Conservation (phyloP, 2,329 filamentous ascomycete genomes). For the Diaporthe helianthi region DNA sequence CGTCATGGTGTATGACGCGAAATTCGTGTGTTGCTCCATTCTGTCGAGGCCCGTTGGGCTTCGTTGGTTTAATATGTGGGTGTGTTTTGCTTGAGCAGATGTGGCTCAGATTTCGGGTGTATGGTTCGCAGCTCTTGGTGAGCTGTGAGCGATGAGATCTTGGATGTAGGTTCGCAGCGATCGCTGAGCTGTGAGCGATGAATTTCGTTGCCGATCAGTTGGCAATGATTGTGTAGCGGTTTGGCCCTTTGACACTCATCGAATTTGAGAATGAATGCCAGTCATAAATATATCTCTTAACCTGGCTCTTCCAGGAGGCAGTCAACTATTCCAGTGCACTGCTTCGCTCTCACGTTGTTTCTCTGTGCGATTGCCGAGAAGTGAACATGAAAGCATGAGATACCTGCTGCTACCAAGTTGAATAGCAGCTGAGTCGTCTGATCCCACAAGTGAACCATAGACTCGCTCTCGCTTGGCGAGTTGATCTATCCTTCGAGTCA, state of each 20-base stretch:
- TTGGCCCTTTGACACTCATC: neutral
- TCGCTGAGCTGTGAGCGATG: no score
- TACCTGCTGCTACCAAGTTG: neutral
- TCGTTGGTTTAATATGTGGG: neutral
- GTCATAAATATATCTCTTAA: slow-evolving; percentile 10
- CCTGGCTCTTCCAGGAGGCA: slow-evolving; percentile 31
- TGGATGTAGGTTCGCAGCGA: neutral
- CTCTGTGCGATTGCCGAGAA: no score
- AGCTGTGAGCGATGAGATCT: neutral
- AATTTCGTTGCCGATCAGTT: neutral
- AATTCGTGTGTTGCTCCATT: neutral
- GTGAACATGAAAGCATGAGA: neutral
- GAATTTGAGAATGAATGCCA: neutral
- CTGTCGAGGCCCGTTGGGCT: neutral
- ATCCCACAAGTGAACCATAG: fast-evolving
- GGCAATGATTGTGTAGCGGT: neutral
- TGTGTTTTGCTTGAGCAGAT: neutral
- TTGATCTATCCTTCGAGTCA: neutral
- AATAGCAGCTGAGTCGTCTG: neutral
- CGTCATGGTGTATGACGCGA: slow-evolving; percentile 10
- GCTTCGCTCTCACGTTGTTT: neutral
- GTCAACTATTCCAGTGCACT: neutral
- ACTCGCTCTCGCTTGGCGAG: neutral
- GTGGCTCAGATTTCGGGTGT: neutral
- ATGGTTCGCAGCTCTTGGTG: neutral